phyloP scores from a whole-genome alignment of 1,139 yeast species.

The Yamadazyma blattariae region DNA sequence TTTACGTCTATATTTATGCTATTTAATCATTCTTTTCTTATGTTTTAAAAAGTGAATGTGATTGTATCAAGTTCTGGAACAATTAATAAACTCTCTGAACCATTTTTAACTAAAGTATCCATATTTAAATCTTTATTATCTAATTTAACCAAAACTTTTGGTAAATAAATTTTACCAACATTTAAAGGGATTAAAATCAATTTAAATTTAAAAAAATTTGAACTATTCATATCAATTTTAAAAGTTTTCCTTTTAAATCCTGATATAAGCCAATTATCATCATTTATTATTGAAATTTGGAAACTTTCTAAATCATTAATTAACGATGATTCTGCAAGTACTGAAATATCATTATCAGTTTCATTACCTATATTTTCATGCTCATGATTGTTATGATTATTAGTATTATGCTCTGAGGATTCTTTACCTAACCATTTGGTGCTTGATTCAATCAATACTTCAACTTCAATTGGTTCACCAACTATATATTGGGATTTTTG shows the following conservation, averaged over 20 bases:
- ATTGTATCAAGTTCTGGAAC: conserved; percentile 67
- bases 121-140: conserved; percentile 25
- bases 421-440: conserved; percentile 41
- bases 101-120: conserved; percentile 67
- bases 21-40: too few species aligned
- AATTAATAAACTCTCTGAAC: conserved; percentile 66
- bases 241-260: conserved; percentile 60
- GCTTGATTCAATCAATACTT: conserved; percentile 42
- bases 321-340: conserved; percentile 29
- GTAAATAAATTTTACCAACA: conserved; percentile 70
- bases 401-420: conserved; percentile 9
- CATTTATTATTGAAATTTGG: conserved; percentile 30
- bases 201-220: conserved; percentile 19
- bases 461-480: conserved; percentile 58
- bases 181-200: conserved; percentile 67
- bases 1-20: too few species aligned
- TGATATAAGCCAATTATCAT: conserved; percentile 65
- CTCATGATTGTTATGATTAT: not conserved
- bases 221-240: conserved; percentile 20
- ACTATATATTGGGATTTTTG: conserved; percentile 46
- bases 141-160: conserved; percentile 52
- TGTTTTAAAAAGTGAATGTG: conserved; percentile 57
- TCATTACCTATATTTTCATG: conserved; percentile 2
- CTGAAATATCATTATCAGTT: conserved; percentile 11
- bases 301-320: conserved; percentile 18